Evolutionary conservation across 2,329 filamentous ascomycete species (phyloP), one percentile per base, ranked within the genome.

Genomic region (Trichoderma hamatum): DNA sequence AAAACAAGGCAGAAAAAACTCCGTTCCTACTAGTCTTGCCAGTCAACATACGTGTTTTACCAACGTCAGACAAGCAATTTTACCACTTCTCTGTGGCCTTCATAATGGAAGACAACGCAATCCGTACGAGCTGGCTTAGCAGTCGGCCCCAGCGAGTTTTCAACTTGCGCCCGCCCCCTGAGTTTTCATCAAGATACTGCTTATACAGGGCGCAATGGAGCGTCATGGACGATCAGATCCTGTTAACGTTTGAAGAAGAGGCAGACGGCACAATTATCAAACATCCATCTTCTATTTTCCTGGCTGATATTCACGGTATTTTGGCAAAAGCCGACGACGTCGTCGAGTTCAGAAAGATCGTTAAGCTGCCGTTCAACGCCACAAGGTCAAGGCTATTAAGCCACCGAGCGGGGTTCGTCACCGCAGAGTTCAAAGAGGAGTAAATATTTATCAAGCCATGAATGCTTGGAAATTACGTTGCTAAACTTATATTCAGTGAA

Each of bases 201-300:
- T 13, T 4, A 5, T 56, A 58, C 43, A 10, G 32, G 11, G 34
- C 62, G 26, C 51, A 58, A 66, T 66, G 63, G 63, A 66, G 63
- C 28, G 63, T 66, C 36, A 66, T 66, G 63, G 63, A 66, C 52
- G 63, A 66, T n/a, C 63, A 66, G n/a, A 58, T 66, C 52, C n/a
- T 66, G 63, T 21, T 58, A 21, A 49, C 52, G 13, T 26, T 66
- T 21, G 52, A 54, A 14, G 16, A 52, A 26, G 39, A 21, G 30
- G 49, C 28, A 7, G 14, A 34, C 34, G 32, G n/a, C 5, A 46
- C 52, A n/a, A 24, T 36, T 13, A 24, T 13, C 3, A 49, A 11
- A 5, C 21, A 21, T 14, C 49, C 51, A 19, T 66, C 63, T 19
- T 30, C 26, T 0, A 26, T 66, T 19, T 58, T 49, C 13, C 6